Percentiles rank a stretch among this genome's conserved stretches.
These are phyloP conservation scores for Leonotis leonurus DNA, from an alignment of 257 asterid species.

Conservation along the genomic window DNA sequence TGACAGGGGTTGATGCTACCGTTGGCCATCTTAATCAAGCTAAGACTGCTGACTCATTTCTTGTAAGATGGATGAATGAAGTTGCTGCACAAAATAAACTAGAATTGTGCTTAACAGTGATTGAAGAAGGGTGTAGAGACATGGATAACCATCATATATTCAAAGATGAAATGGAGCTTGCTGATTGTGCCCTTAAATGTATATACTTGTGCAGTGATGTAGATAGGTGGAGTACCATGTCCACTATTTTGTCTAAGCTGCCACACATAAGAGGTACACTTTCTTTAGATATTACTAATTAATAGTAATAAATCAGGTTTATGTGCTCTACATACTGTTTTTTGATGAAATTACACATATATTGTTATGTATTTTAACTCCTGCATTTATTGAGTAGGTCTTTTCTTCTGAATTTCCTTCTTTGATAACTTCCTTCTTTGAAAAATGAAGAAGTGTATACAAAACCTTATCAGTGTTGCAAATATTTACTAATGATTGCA, in stretches of 20 bases:
- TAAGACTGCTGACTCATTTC: constrained; percentile 49
- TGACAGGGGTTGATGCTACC: constrained; percentile 24
- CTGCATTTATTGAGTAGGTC: background rate
- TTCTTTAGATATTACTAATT: constrained; percentile 13
- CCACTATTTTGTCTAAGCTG: constrained; percentile 70
- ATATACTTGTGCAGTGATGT: constrained; percentile 70
- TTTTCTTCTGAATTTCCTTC: background rate
- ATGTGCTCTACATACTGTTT: too few relatives aligned
- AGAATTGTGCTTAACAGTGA: constrained; percentile 58
- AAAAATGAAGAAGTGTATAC: background rate
- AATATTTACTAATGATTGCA: background rate
- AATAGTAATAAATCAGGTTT: constrained; percentile 2
- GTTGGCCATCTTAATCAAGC: constrained; percentile 25
- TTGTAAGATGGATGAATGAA: constrained; percentile 87
- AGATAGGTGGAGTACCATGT: constrained; percentile 82
- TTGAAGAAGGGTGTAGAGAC: constrained; percentile 73
- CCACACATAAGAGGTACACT: constrained; percentile 57
- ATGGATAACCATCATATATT: constrained; percentile 41
- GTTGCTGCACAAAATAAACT: constrained; percentile 62
- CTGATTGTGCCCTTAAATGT: constrained; percentile 80
- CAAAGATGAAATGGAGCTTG: constrained; percentile 56
- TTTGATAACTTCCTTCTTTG: background rate
- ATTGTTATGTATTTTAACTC: background rate
- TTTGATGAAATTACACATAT: background rate
- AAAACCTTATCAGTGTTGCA: background rate